Evolutionary conservation across 495 filamentous ascomycete genomes (phyloP).

Genomic region (Monascus purpureus): DNA sequence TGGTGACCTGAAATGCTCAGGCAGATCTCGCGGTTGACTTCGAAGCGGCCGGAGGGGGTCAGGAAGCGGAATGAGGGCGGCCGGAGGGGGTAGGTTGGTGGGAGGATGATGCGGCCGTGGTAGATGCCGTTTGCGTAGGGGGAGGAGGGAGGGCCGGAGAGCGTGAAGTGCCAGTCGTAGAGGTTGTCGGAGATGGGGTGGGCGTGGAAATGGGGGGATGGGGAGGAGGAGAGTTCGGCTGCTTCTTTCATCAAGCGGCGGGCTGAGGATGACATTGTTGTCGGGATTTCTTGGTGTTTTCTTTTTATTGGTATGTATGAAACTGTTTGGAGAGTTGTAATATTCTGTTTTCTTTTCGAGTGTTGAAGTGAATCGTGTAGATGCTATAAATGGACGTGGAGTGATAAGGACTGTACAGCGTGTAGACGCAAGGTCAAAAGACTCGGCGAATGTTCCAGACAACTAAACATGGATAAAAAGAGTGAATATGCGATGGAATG

Average conservation of each 20-base stretch:
- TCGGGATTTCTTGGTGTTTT: constrained; percentile 11
- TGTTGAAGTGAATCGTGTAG: neutral
- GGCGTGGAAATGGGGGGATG: constrained; percentile 72
- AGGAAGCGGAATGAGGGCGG: constrained; percentile 91
- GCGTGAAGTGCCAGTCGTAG: constrained; percentile 98
- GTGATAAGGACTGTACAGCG: too few relatives aligned
- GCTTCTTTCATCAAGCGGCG: constrained; percentile 65
- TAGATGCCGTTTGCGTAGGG: constrained; percentile 73
- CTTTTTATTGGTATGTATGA: constrained; percentile 1
- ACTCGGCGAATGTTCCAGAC: too few relatives aligned
- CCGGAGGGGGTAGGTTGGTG: constrained; percentile 73
- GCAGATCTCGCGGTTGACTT: constrained; percentile 94
- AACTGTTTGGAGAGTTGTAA: neutral
- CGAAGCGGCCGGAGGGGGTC: constrained; percentile 84
- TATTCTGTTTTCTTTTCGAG: too few relatives aligned
- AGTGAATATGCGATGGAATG: too few relatives aligned
- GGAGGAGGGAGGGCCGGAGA: constrained; percentile 80
- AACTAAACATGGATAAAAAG: too few relatives aligned
- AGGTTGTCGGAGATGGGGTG: constrained; percentile 61
- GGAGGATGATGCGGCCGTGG: constrained; percentile 89
- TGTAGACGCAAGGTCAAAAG: too few relatives aligned
- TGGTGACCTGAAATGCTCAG: constrained; percentile 87
- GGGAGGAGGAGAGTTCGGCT: constrained; percentile 59
- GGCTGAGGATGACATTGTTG: constrained; percentile 11
- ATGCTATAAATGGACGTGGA: neutral